These are phyloP conservation scores for Eutrema heterophyllum DNA, from an alignment of 345 rosid species.

Conservation along the genomic window DNA sequence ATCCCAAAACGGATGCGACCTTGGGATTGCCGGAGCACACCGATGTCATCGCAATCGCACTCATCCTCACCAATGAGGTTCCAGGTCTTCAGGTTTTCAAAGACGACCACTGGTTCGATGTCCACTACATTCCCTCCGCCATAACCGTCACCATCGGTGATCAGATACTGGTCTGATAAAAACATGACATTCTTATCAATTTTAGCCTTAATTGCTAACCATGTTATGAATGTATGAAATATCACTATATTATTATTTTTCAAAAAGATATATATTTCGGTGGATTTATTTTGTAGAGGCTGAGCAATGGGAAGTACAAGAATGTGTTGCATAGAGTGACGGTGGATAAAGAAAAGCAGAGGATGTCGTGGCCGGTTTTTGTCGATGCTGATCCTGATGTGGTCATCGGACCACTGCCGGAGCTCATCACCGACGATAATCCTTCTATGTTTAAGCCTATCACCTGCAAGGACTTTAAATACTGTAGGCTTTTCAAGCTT, in stretches of 20 bases:
- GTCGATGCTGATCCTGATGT: conserved; percentile 58
- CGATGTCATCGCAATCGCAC: conserved; percentile 49
- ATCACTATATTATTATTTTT: no score
- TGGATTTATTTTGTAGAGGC: conserved; percentile 33
- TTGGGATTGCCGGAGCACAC: conserved; percentile 67
- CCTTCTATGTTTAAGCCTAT: conserved; percentile 53
- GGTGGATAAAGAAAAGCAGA: conserved; percentile 47
- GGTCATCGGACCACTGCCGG: conserved; percentile 50
- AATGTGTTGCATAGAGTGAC: conserved; percentile 55
- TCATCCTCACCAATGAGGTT: conserved; percentile 69
- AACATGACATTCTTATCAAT: no score
- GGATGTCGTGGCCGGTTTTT: conserved; percentile 92
- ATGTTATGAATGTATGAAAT: no score
- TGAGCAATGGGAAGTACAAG: conserved; percentile 66
- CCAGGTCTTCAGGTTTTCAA: conserved; percentile 70
- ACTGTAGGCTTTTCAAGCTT: conserved; percentile 59
- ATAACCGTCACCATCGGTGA: conserved; percentile 64
- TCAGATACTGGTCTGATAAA: conserved; percentile 24
- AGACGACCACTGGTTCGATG: conserved; percentile 59
- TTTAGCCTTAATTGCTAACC: no score
- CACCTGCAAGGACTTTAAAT: conserved; percentile 48
- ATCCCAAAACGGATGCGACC: conserved; percentile 55
- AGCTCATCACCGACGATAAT: conserved; percentile 34
- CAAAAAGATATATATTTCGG: no score
- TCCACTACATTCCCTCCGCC: conserved; percentile 55